Conservation (phyloP, 2,329 filamentous ascomycete species). For the Aspergillus aculeatus region DNA sequence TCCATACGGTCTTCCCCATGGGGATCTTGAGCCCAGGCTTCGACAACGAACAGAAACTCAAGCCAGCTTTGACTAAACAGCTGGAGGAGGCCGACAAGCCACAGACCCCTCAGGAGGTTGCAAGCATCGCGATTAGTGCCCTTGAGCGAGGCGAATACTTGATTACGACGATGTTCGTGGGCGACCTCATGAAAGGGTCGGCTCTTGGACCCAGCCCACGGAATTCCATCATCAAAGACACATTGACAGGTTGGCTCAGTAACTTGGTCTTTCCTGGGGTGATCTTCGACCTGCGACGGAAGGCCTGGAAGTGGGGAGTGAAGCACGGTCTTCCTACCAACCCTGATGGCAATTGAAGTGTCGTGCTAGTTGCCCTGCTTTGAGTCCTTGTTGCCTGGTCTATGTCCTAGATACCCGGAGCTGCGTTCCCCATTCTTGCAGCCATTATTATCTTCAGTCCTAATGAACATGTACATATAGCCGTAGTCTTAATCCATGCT, state of each 20-base stretch:
- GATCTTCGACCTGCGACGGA: constrained; percentile 56
- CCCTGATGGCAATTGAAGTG: not conserved
- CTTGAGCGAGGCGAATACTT: constrained; percentile 79
- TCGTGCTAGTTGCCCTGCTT: constrained; percentile 5
- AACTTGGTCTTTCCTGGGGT: constrained; percentile 57
- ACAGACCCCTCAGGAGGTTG: constrained; percentile 76
- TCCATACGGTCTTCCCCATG: constrained; percentile 81
- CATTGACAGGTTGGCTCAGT: constrained; percentile 54
- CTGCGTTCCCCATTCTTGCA: constrained; percentile 15
- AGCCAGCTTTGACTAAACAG: constrained; percentile 75
- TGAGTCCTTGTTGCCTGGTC: constrained; percentile 18
- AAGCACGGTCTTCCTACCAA: constrained; percentile 48
- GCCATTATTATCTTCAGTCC: constrained; percentile 10
- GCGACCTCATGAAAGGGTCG: constrained; percentile 66
- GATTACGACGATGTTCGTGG: constrained; percentile 72
- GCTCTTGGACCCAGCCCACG: constrained; percentile 53
- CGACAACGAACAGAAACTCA: constrained; percentile 71
- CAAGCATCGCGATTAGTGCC: constrained; percentile 65
- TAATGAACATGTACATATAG: constrained; percentile 3
- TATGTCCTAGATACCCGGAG: constrained; percentile 31
- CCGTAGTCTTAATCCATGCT: constrained; percentile 6
- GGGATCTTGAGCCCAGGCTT: constrained; percentile 77
- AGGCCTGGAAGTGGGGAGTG: constrained; percentile 58
- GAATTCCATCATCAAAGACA: constrained; percentile 55
- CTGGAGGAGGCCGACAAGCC: constrained; percentile 80